Conservation (phyloP, 2,329 filamentous ascomycete species). For the Aureobasidium namibiae region DNA sequence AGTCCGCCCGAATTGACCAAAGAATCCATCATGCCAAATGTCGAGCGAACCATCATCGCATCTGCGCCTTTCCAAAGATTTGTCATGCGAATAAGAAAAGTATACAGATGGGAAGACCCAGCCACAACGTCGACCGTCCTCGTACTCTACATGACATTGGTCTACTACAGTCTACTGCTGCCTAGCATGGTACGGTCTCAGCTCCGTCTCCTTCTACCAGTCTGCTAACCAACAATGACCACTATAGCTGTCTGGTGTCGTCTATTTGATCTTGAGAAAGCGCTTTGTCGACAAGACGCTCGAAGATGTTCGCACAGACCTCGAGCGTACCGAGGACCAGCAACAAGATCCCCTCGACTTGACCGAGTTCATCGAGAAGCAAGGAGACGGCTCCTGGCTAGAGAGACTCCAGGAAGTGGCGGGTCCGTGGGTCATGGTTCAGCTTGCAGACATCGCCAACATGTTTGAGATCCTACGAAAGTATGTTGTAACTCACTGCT, state of each 20-base stretch:
- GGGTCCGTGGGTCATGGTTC: background rate
- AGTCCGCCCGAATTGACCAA: too few relatives aligned
- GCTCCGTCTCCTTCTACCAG: too few relatives aligned
- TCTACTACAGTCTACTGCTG: too few relatives aligned
- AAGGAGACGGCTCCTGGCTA: background rate
- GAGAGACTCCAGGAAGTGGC: background rate
- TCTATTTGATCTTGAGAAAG: constrained; percentile 22
- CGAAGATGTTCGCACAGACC: constrained; percentile 23
- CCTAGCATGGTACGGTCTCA: too few relatives aligned
- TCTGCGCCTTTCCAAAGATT: too few relatives aligned
- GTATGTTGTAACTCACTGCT: background rate
- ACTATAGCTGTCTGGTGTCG: constrained; percentile 19
- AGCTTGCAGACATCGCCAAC: background rate
- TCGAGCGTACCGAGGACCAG: constrained; percentile 26
- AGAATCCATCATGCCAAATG: too few relatives aligned
- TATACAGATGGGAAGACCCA: too few relatives aligned
- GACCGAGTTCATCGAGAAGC: background rate
- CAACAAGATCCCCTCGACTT: constrained; percentile 20
- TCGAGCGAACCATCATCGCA: too few relatives aligned
- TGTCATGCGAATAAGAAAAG: too few relatives aligned
- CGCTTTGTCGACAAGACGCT: constrained; percentile 19
- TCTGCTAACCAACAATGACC: background rate
- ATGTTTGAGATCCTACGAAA: constrained; percentile 1
- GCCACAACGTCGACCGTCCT: too few relatives aligned
- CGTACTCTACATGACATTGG: too few relatives aligned